A percentile compares a stretch with the other conserved stretches of the same genome.
Conservation (phyloP, 176 grass and related monocot species). For the Leersia perrieri region DNA sequence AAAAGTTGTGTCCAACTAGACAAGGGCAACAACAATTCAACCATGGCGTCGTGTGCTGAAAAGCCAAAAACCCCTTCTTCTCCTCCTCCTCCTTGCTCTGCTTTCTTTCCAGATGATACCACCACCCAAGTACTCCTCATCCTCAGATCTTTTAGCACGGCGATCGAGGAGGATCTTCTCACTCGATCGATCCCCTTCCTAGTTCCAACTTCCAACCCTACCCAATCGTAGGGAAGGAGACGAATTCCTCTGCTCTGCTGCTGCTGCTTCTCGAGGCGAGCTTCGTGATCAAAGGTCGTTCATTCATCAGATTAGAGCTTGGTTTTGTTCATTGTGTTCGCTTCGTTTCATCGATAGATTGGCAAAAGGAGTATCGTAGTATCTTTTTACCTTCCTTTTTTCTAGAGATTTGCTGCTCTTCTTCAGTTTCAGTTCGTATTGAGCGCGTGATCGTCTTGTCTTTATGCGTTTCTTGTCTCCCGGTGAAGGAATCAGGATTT, state of each 20-base stretch:
- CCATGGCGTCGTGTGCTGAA: not conserved
- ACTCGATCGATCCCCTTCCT: too few relatives aligned
- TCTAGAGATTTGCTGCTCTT: not conserved
- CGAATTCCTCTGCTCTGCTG: not conserved
- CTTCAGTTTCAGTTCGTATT: not conserved
- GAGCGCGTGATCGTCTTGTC: not conserved
- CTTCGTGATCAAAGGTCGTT: not conserved
- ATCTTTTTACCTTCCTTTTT: not conserved
- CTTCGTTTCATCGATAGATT: not conserved
- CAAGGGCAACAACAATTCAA: not conserved
- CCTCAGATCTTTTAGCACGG: not conserved
- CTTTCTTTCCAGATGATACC: not conserved
- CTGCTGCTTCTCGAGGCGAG: not conserved
- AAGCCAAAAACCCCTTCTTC: not conserved
- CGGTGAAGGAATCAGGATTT: conserved; percentile 13
- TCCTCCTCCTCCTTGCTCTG: not conserved
- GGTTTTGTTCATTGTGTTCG: not conserved
- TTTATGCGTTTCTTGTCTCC: conserved; percentile 36
- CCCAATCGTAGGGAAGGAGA: too few relatives aligned
- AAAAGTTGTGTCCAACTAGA: not conserved
- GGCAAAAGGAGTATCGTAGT: not conserved
- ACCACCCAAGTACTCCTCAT: not conserved
- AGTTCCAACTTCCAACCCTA: too few relatives aligned
- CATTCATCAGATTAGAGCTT: not conserved
- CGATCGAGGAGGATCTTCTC: not conserved